Evolutionary conservation across 2,329 filamentous ascomycete genomes (phyloP), one percentile per base, ranked within the genome.

Genomic region (Cercospora sp.): DNA sequence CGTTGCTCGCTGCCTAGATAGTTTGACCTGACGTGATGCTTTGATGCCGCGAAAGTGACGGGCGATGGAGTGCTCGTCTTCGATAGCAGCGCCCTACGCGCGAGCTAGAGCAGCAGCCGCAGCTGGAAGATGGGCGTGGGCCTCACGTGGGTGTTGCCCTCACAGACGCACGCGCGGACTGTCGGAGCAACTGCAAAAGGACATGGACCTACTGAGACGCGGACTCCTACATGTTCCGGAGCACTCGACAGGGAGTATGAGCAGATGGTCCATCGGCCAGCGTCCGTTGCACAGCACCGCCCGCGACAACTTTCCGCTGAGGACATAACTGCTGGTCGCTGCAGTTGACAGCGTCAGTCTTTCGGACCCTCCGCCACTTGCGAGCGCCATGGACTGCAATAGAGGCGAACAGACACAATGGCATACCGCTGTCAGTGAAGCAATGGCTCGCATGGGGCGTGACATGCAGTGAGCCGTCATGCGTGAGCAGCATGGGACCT

Each of bases 401-500:
- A 40, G 58, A 61, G 34, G 58, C 58, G n/a, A 30, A 2, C 18
- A 40, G 58, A 40, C 37, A n/a, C 37, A 9, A 3, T 26, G 34
- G 58, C 21, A 24, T 3, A 24, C 18, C 43, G 24, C 43, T 13
- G 43, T 21, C 43, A 49, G 43, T 24, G 43, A 49, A 24, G 18
- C n/a, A 24, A 12, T 24, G 21, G 58, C 9, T 43, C 58, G 32
- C 58, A 40, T 61, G 60, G 51, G n/a, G 34, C 26, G 60, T 62
- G 43, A 51, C 21, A 62, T 62, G 60, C 60, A 51, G 60, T 62
- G 53, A 30, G 60, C 60, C 24, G 60, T 51, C 60, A 24, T 45
- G 60, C 24, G 37, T 51, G 43, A 51, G 60, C 32, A 32, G 28
- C 60, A 49, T 43, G 43, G 53, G 18, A 61, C 34, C 58, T 61